phyloP scores from a whole-genome alignment of 495 filamentous ascomycete species.

The Aspergillus affinis region DNA sequence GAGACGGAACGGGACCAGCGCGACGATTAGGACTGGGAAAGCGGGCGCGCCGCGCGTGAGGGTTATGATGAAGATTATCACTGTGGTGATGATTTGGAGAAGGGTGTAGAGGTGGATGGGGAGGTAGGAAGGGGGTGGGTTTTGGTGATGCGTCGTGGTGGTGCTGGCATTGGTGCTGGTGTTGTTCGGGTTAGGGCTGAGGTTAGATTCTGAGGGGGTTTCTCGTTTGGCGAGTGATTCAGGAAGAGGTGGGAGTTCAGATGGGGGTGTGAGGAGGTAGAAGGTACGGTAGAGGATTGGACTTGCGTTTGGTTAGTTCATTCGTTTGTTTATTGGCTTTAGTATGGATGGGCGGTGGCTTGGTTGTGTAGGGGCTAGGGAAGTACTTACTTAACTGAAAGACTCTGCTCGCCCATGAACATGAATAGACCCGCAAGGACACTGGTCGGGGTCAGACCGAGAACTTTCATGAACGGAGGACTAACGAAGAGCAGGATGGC shows the following conservation, averaged over 20 bases:
- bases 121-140: constrained; percentile 38
- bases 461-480: constrained; percentile 67
- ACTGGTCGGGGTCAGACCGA: constrained; percentile 67
- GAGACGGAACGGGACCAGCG: constrained; percentile 62
- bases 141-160: constrained; percentile 3
- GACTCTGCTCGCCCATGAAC: constrained; percentile 72
- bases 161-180: background rate
- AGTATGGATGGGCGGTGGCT: background rate
- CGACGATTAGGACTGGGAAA: constrained; percentile 68
- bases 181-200: background rate
- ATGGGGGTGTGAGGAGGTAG: constrained; percentile 62
- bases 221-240: constrained; percentile 31
- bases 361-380: background rate
- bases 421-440: constrained; percentile 69
- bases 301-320: constrained; percentile 20
- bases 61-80: constrained; percentile 62
- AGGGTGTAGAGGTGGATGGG: constrained; percentile 65
- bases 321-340: background rate
- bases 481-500: constrained; percentile 62
- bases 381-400: constrained; percentile 61
- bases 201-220: constrained; percentile 7
- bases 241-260: constrained; percentile 61
- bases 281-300: constrained; percentile 65
- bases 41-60: constrained; percentile 63
- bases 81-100: constrained; percentile 59